Percentiles rank a stretch among this genome's conserved stretches.
Conservation (phyloP, 2,329 filamentous ascomycete species). For the Sporothrix variecibatus region DNA sequence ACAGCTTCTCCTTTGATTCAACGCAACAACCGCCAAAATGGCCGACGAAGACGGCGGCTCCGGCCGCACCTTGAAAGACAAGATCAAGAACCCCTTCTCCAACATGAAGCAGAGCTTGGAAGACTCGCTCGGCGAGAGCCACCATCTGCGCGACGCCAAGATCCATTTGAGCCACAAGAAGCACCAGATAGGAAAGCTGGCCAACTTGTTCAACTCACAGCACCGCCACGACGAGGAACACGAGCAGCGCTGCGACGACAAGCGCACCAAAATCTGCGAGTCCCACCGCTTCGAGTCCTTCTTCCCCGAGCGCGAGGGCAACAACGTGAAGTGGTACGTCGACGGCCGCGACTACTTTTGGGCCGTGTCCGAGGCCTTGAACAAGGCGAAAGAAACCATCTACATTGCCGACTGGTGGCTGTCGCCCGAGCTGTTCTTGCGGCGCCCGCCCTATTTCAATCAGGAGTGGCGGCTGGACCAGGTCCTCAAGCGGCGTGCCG, state of each 20-base stretch:
- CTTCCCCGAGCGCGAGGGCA: slow-evolving; percentile 82
- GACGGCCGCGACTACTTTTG: slow-evolving; percentile 95
- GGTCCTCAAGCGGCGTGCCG: slow-evolving; percentile 81
- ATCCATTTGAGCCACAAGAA: slow-evolving; percentile 61
- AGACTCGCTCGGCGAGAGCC: slow-evolving; percentile 55
- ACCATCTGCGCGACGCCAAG: slow-evolving; percentile 59
- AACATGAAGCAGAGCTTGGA: slow-evolving; percentile 54
- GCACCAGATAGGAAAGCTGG: slow-evolving; percentile 65
- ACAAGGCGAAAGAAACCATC: slow-evolving; percentile 86
- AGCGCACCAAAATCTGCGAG: slow-evolving; percentile 70
- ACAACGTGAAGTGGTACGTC: slow-evolving; percentile 95
- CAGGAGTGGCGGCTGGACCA: slow-evolving; percentile 88
- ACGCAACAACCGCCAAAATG: slow-evolving; percentile 10
- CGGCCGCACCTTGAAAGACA: slow-evolving; percentile 42
- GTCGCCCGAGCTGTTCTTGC: slow-evolving; percentile 82
- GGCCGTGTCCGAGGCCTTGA: slow-evolving; percentile 87
- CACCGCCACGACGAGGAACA: slow-evolving; percentile 94
- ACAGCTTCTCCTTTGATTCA: background rate
- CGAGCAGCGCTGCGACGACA: slow-evolving; percentile 79
- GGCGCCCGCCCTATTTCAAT: slow-evolving; percentile 77
- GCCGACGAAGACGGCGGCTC: background rate
- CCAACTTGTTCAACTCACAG: slow-evolving; percentile 74
- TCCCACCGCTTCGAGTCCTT: slow-evolving; percentile 85
- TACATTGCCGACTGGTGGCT: slow-evolving; percentile 99
- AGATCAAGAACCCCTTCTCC: slow-evolving; percentile 52